phyloP scores from a whole-genome alignment of 306 rosid species.

The Cyamopsis tetragonoloba region DNA sequence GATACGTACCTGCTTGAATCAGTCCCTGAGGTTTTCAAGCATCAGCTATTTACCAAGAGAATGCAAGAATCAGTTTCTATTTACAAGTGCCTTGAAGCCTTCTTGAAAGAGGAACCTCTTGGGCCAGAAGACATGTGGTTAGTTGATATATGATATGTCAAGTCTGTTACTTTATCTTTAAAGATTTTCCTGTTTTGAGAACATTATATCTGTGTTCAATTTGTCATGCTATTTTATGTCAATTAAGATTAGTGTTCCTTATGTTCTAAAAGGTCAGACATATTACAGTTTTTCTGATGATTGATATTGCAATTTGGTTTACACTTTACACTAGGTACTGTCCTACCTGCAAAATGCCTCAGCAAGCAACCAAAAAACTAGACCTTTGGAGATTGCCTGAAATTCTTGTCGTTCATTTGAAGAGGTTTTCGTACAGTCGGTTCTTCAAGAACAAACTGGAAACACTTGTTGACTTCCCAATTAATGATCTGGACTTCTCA shows the following conservation, averaged over 20 bases:
- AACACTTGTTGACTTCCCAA: constrained; percentile 75
- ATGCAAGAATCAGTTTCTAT: constrained; percentile 64
- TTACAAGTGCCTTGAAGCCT: constrained; percentile 80
- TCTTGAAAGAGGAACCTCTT: constrained; percentile 80
- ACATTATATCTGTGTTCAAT: neutral
- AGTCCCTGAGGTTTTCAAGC: constrained; percentile 59
- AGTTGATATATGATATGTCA: constrained; percentile 29
- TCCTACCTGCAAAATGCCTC: constrained; percentile 69
- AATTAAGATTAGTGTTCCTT: neutral
- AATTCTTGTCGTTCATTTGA: constrained; percentile 78
- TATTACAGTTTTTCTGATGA: constrained; percentile 13
- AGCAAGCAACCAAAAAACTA: constrained; percentile 78
- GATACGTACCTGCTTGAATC: constrained; percentile 41
- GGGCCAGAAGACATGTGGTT: constrained; percentile 94
- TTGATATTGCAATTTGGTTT: constrained; percentile 21
- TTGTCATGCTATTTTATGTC: constrained; percentile 14
- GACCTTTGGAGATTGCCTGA: constrained; percentile 96
- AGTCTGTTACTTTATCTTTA: constrained; percentile 14
- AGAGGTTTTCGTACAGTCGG: constrained; percentile 64
- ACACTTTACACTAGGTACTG: constrained; percentile 55
- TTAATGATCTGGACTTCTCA: constrained; percentile 63
- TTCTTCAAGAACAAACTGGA: constrained; percentile 65
- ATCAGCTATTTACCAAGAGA: constrained; percentile 26
- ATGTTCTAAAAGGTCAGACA: neutral
- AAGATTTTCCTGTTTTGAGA: neutral